Conservation (phyloP, 1,284 basidiomycete genomes). For the Thelephora terrestris region DNA sequence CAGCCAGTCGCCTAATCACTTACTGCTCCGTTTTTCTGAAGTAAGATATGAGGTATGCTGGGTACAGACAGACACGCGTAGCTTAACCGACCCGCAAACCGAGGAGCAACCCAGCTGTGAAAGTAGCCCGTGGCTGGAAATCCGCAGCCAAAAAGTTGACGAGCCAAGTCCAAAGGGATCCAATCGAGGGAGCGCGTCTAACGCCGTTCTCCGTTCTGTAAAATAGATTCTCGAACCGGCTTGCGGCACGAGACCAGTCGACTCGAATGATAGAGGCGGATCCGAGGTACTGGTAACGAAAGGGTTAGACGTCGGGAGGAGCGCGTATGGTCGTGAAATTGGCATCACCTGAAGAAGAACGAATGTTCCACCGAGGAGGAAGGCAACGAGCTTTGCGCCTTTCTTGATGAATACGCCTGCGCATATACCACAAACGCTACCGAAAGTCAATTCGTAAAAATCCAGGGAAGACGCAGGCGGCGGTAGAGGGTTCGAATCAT, state of each 20-base stretch:
- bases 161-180: conserved; percentile 60
- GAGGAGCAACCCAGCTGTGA: conserved; percentile 59
- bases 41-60: no score
- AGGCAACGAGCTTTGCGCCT: conserved; percentile 77
- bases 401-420: conserved; percentile 93
- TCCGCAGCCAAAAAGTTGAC: conserved; percentile 86
- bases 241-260: conserved; percentile 60
- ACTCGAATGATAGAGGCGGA: conserved; percentile 65
- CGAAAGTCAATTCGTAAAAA: conserved; percentile 80
- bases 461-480: conserved; percentile 64
- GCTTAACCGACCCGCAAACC: conserved; percentile 46
- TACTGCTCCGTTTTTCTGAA: no score
- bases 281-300: conserved; percentile 57
- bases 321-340: conserved; percentile 1
- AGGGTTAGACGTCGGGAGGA: conserved; percentile 1
- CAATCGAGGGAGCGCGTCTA: conserved; percentile 48
- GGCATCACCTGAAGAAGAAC: conserved; percentile 70
- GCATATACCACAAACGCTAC: conserved; percentile 80
- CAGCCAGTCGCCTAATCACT: no score
- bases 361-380: conserved; percentile 78
- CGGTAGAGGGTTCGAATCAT: conserved; percentile 25
- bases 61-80: no score
- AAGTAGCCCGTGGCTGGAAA: conserved; percentile 79
- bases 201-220: conserved; percentile 48
- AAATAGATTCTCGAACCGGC: conserved; percentile 66